Conservation (phyloP, 257 asterid genomes). For the Fraxinus anomala region DNA sequence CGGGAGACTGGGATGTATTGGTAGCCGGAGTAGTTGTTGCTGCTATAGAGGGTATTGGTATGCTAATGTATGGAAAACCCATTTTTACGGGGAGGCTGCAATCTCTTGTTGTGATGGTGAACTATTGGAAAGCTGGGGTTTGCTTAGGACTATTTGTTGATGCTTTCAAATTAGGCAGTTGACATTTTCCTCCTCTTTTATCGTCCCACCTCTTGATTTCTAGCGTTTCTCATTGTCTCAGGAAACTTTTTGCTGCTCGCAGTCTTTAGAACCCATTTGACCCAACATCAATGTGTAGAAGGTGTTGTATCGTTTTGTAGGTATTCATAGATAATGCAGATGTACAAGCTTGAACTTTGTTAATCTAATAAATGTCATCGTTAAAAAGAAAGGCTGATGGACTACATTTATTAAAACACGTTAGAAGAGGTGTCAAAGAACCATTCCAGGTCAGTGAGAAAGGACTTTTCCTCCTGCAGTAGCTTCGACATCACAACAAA, state of each 20-base stretch:
- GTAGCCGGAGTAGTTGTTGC: constrained; percentile 95
- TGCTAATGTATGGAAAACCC: constrained; percentile 86
- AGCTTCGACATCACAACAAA: no score
- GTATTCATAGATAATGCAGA: constrained; percentile 11
- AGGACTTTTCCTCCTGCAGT: no score
- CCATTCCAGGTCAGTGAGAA: no score
- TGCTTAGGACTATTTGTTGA: constrained; percentile 97
- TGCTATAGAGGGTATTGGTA: constrained; percentile 93
- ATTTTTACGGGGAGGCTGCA: constrained; percentile 59
- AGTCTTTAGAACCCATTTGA: not conserved
- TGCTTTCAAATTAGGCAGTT: constrained; percentile 97
- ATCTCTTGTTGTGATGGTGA: constrained; percentile 73
- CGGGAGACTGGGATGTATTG: constrained; percentile 97
- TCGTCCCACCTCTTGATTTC: not conserved
- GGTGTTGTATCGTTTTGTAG: constrained; percentile 22
- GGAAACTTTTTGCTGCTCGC: not conserved
- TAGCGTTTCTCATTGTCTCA: not conserved
- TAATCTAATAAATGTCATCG: not conserved
- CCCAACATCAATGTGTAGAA: not conserved
- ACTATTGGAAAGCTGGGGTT: constrained; percentile 97
- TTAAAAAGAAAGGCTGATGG: not conserved
- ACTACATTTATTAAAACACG: no score
- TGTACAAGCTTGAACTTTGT: not conserved
- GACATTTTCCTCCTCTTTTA: constrained; percentile 22
- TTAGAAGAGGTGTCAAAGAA: no score